Evolutionary conservation across 306 rosid species (phyloP).

Genomic region (Medicago ruthenica): DNA sequence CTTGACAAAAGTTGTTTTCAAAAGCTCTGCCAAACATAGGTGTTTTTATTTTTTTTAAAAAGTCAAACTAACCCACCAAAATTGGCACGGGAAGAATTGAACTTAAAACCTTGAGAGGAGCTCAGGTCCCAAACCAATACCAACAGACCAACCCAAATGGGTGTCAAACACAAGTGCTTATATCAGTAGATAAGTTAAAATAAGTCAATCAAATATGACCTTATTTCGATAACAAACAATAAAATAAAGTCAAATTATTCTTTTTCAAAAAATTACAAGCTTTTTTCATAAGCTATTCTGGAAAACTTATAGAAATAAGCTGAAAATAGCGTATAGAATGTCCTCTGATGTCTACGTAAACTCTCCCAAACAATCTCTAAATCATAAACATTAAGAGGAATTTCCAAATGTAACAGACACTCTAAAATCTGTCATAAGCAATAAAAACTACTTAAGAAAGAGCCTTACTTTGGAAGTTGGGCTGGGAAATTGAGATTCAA

Average conservation of each 20-base stretch:
- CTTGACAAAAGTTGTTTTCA: neutral
- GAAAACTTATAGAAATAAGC: neutral
- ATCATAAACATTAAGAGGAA: neutral
- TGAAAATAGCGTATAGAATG: neutral
- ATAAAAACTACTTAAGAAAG: slow-evolving; percentile 3
- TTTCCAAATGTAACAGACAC: neutral
- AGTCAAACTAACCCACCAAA: no score
- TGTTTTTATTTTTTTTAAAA: no score
- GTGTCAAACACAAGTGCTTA: neutral
- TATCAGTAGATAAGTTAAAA: neutral
- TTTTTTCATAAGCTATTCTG: neutral
- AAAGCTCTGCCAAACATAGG: neutral
- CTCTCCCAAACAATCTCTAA: neutral
- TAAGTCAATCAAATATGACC: neutral
- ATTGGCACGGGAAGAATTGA: no score
- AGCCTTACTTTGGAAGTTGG: slow-evolving; percentile 53
- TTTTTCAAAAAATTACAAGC: no score
- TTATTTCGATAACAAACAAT: no score
- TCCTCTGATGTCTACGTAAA: neutral
- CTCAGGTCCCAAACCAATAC: no score
- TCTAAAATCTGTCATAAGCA: neutral
- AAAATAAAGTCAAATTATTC: no score
- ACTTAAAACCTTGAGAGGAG: no score
- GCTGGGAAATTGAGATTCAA: slow-evolving; percentile 41
- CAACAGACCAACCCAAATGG: no score